A percentile compares a stretch with the other conserved stretches of the same genome.
phyloP scores from a whole-genome alignment of 306 rosid species.

The Cotoneaster glaucophyllus region DNA sequence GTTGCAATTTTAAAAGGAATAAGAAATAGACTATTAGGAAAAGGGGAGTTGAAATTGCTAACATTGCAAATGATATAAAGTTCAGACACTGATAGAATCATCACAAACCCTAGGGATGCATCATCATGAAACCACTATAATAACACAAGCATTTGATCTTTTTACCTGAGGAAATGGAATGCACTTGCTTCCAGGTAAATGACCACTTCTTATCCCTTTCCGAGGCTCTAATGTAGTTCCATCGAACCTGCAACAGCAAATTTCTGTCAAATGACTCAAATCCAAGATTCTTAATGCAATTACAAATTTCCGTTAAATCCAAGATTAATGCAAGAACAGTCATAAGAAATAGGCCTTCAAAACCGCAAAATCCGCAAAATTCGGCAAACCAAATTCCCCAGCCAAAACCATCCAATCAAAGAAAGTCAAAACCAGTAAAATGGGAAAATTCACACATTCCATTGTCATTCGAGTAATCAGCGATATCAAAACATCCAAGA shows the following conservation, averaged over 20 bases:
- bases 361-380: neutral
- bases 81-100: neutral
- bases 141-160: neutral
- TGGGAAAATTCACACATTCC: neutral
- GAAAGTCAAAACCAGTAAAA: neutral
- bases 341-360: neutral
- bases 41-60: neutral
- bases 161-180: constrained; percentile 70
- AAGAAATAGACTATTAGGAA: neutral
- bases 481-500: neutral
- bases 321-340: neutral
- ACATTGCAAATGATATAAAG: neutral
- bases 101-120: neutral
- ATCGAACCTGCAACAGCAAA: constrained; percentile 56
- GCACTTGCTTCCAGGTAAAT: constrained; percentile 91
- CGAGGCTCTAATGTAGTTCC: constrained; percentile 78
- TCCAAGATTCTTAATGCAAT: constrained; percentile 2
- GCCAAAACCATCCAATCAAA: neutral
- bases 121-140: neutral
- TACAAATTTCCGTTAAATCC: neutral
- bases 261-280: constrained; percentile 7
- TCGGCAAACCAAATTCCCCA: neutral
- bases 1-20: neutral
- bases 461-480: neutral
- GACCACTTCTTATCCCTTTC: constrained; percentile 87